A percentile compares a stretch with the other conserved stretches of the same genome.
Conservation (phyloP, 2,329 filamentous ascomycete species). For the Botrytis byssoidea region DNA sequence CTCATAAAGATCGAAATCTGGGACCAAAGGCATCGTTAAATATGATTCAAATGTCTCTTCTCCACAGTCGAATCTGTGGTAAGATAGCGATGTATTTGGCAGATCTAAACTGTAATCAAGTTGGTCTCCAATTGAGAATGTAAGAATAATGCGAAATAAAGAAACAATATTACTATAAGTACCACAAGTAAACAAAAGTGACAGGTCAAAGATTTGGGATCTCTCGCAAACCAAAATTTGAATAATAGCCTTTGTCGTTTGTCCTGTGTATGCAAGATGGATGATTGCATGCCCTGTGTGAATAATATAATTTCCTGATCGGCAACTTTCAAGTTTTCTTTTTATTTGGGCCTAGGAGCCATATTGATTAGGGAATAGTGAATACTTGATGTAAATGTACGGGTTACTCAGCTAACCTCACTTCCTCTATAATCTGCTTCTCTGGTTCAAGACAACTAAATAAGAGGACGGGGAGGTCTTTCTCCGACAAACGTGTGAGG, state of each 20-base stretch:
- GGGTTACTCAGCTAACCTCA: neutral
- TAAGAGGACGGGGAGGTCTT: neutral
- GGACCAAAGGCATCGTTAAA: conserved; percentile 22
- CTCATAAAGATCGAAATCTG: conserved; percentile 26
- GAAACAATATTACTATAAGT: neutral
- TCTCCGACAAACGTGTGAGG: neutral
- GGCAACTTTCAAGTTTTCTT: neutral
- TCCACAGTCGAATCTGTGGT: neutral
- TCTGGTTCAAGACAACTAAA: neutral
- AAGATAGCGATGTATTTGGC: neutral
- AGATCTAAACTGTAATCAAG: neutral
- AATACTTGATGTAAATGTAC: neutral
- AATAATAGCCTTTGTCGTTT: neutral
- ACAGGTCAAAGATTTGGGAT: neutral
- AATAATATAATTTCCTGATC: neutral
- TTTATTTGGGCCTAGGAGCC: neutral
- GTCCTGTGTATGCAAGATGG: neutral
- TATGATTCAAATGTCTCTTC: neutral
- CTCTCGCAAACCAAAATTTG: neutral
- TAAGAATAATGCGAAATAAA: neutral
- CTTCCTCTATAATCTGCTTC: neutral
- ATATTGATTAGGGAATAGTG: neutral
- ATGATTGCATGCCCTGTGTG: neutral
- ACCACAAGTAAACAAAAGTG: neutral
- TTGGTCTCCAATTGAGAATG: neutral